Percentiles rank a stretch among this genome's conserved stretches.
phyloP scores from a whole-genome alignment of 169 alveolate species.

The Plasmodium malariae region DNA sequence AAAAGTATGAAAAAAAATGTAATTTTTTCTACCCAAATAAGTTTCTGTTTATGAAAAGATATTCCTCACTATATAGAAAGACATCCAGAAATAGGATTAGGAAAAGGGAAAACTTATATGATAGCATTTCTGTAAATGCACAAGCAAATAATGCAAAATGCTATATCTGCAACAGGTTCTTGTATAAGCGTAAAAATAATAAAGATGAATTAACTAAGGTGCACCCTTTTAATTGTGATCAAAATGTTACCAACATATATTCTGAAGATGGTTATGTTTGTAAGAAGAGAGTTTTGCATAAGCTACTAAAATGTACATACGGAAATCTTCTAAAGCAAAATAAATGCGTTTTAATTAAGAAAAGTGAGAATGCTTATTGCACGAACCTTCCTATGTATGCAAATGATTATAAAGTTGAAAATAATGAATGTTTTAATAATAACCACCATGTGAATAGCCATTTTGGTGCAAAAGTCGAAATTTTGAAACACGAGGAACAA shows the following conservation, averaged over 20 bases:
- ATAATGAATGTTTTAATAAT: not conserved
- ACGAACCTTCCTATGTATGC: too few relatives aligned
- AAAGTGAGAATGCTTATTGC: not conserved
- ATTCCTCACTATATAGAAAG: slow-evolving; percentile 16
- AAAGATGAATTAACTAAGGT: not conserved
- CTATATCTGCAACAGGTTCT: not conserved
- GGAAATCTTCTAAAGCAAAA: not conserved
- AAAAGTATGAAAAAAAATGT: slow-evolving; percentile 36
- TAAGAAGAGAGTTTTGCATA: not conserved
- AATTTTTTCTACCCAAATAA: not conserved
- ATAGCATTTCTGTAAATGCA: not conserved
- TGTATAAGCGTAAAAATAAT: not conserved
- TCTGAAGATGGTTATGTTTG: not conserved
- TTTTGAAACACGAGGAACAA: not conserved
- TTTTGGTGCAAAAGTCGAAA: not conserved
- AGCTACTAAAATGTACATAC: not conserved
- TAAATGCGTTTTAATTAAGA: not conserved
- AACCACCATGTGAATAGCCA: not conserved
- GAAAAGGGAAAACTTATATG: not conserved
- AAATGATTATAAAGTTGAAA: not conserved
- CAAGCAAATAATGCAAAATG: not conserved
- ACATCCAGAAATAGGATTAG: not conserved
- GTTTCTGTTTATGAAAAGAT: slow-evolving; percentile 31
- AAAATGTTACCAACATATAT: not conserved
- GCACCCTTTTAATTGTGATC: not conserved